A percentile compares a stretch with the other conserved stretches of the same genome.
Evolutionary conservation across 2,329 filamentous ascomycete genomes (phyloP).

Genomic region (Aspergillus cejpii): DNA sequence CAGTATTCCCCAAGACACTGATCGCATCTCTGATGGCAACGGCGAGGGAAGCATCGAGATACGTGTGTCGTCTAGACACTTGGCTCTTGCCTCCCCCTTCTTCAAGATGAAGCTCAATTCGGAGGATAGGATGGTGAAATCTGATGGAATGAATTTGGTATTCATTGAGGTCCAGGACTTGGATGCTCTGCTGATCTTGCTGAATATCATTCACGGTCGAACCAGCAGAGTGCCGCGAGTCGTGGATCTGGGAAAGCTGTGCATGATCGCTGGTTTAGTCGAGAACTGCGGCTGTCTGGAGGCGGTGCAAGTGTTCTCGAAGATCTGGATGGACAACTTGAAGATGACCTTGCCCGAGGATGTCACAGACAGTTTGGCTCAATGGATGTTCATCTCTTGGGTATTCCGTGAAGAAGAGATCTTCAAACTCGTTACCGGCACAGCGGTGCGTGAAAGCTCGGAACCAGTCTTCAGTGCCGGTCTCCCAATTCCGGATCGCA

Average conservation of each 20-base stretch:
- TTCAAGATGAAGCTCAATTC: slow-evolving; percentile 2
- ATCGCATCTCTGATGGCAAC: too few species aligned
- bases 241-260: slow-evolving; percentile 39
- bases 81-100: slow-evolving; percentile 2
- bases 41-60: neutral
- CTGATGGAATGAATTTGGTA: neutral
- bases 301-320: slow-evolving; percentile 39
- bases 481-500: neutral
- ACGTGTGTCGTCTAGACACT: slow-evolving; percentile 7
- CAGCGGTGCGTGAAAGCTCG: slow-evolving; percentile 1
- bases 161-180: slow-evolving; percentile 18
- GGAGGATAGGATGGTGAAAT: neutral
- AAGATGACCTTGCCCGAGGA: neutral
- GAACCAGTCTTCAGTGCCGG: neutral
- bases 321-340: slow-evolving; percentile 38
- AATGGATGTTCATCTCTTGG: slow-evolving; percentile 16
- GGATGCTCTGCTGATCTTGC: slow-evolving; percentile 37
- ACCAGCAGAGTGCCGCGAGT: slow-evolving; percentile 36
- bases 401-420: neutral
- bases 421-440: slow-evolving; percentile 1
- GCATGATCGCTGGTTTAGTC: slow-evolving; percentile 42
- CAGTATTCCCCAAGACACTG: too few species aligned
- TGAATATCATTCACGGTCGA: slow-evolving; percentile 45
- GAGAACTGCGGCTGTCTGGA: slow-evolving; percentile 42
- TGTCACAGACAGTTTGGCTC: slow-evolving; percentile 6